Evolutionary conservation across 1,284 basidiomycete species (phyloP), one percentile per base, ranked within the genome.

Genomic region (Trametes pubescens): DNA sequence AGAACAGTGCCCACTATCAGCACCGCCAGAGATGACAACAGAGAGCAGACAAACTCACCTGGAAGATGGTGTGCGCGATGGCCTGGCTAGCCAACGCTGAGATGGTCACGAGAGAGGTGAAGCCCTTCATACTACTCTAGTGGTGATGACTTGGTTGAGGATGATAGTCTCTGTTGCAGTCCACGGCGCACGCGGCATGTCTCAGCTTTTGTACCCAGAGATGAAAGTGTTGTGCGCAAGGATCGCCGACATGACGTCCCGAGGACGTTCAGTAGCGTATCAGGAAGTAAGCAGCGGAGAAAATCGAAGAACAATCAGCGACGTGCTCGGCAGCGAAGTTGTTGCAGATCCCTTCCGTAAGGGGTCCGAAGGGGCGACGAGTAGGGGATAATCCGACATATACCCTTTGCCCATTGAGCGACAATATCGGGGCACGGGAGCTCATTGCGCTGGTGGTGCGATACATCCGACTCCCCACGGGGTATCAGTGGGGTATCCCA

Each of bases 41-140:
- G 29, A 48, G 32, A 22, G 14, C 53, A 34, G 35, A 35, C 11
- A 29, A 40, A 60, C 66, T 18, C 62, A 81, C 82, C 74, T 84
- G 83, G 71, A 84, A 84, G 68, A 85, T 84, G 32, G 79, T 79
- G 67, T 84, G 83, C 2, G 79, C 83, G 61, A 72, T 74, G 43
- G 69, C 78, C 22, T 76, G 73, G 47, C 70, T 59, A 2, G 69
- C 72, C 24, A 75, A 61, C 46, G 70, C 69, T 26, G 72, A 64
- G 46, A 79, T 58, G 21, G 74, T 66, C 24, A 74, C 53, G 46
- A 78, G 61, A 66, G 71, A 70, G 65, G 69, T 59, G 52, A 72
- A 65, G 46, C 62, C 64, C 63, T 61, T 69, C 69, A 70, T 73
- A 51, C 24, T 64, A 57, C 34, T 51, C 49, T 52, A 52, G 54